Conservation (phyloP, 176 grass and related monocot genomes). For the Zea luxurians region DNA sequence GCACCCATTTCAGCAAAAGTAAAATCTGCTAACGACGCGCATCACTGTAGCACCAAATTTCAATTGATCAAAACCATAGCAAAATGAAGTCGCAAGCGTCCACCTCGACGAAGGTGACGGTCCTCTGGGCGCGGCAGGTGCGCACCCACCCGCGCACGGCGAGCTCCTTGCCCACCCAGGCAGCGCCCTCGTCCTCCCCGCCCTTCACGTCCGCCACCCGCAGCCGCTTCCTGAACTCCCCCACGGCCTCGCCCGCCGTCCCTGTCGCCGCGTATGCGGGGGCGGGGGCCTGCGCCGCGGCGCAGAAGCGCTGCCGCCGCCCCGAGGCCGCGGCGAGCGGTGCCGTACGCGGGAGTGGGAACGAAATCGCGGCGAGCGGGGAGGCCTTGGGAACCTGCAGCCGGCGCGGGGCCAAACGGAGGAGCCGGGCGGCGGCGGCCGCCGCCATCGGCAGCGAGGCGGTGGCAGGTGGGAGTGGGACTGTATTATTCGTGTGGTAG, state of each 20-base stretch:
- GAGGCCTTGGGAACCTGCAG: slow-evolving; percentile 5
- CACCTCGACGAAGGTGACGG: slow-evolving; percentile 96
- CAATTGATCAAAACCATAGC: neutral
- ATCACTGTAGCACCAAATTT: neutral
- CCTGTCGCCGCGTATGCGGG: slow-evolving; percentile 20
- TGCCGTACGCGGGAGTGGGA: neutral
- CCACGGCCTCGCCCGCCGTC: slow-evolving; percentile 47
- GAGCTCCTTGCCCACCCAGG: slow-evolving; percentile 67
- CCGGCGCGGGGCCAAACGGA: slow-evolving; percentile 36
- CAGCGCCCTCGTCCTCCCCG: slow-evolving; percentile 59
- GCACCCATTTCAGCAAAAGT: slow-evolving; percentile 11
- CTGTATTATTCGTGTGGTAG: neutral
- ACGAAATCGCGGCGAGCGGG: neutral
- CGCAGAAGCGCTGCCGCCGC: slow-evolving; percentile 52
- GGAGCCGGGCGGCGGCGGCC: slow-evolving; percentile 43
- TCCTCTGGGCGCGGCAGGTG: slow-evolving; percentile 92
- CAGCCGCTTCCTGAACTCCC: slow-evolving; percentile 66
- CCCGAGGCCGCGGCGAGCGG: slow-evolving; percentile 24
- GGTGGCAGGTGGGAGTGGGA: neutral
- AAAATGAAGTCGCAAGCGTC: neutral
- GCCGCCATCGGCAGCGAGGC: slow-evolving; percentile 29
- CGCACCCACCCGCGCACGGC: slow-evolving; percentile 83
- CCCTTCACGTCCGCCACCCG: slow-evolving; percentile 75
- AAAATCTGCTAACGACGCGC: neutral
- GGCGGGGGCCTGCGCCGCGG: slow-evolving; percentile 40